A percentile compares a stretch with the other conserved stretches of the same genome.
These are phyloP conservation scores for Hypomontagnella submonticulosa DNA, from an alignment of 495 filamentous ascomycete species.

Conservation along the genomic window DNA sequence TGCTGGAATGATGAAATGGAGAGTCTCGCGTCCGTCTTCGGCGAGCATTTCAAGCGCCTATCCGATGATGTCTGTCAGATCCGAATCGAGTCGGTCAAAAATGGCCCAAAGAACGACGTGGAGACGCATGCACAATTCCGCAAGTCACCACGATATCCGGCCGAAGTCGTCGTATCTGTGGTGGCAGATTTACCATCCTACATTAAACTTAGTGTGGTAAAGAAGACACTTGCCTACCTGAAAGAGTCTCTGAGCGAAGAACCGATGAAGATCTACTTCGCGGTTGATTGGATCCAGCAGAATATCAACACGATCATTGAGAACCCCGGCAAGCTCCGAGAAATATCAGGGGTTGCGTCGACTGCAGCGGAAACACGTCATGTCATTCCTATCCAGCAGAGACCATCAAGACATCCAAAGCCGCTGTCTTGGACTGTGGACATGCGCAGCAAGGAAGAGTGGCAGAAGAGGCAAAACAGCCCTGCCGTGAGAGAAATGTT, in stretches of 20 bases:
- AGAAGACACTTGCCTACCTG: slow-evolving; percentile 77
- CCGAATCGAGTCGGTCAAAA: slow-evolving; percentile 57
- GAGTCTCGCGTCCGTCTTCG: slow-evolving; percentile 83
- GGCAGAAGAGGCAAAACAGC: slow-evolving; percentile 57
- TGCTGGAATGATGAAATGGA: slow-evolving; percentile 88
- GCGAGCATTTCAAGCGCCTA: slow-evolving; percentile 66
- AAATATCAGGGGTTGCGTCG: slow-evolving; percentile 77
- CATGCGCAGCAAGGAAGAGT: slow-evolving; percentile 56
- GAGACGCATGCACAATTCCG: slow-evolving; percentile 63
- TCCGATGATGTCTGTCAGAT: slow-evolving; percentile 73
- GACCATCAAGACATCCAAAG: slow-evolving; percentile 61
- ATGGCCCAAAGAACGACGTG: slow-evolving; percentile 55
- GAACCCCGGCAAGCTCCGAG: slow-evolving; percentile 81
- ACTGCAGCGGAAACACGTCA: slow-evolving; percentile 62
- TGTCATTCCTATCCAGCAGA: slow-evolving; percentile 41
- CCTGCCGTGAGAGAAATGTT: slow-evolving; percentile 77
- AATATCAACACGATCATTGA: slow-evolving; percentile 80
- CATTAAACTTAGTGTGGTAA: slow-evolving; percentile 88
- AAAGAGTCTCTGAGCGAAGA: slow-evolving; percentile 75
- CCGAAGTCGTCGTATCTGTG: slow-evolving; percentile 78
- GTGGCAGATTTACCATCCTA: slow-evolving; percentile 82
- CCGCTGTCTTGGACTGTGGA: slow-evolving; percentile 60
- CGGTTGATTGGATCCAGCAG: slow-evolving; percentile 89
- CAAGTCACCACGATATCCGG: slow-evolving; percentile 73
- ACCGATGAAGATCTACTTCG: slow-evolving; percentile 84